Base-by-base conservation (phyloP, 768 basidiomycete species). In the Xerocomellus amylosporus region DNA sequence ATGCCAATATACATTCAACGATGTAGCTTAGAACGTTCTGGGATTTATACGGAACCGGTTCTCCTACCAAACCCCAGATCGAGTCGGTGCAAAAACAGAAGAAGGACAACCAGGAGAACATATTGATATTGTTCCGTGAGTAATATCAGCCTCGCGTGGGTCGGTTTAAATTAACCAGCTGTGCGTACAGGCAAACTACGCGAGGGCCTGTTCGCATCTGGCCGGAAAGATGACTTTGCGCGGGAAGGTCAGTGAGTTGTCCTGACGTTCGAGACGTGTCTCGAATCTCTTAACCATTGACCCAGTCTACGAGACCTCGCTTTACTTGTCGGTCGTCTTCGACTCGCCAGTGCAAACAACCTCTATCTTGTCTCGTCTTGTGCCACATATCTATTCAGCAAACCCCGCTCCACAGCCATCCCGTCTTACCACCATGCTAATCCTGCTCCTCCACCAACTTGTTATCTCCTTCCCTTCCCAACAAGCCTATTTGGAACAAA, bases 81-180 rank as follows among this genome's bases (percentile, higher is more conserved):
- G 63, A 58, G 13, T 53, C 64, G 3, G 64, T 69, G 22, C 63
- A 59, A 38, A 77, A 67, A 55, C 75, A 75, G 45, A 67, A 53
- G 49, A 63, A 77, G 34, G 82, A 88, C 40, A 74, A 74, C 8
- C 83, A 87, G 64, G 82, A 84, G 54, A 90, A 90, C 60, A 69
- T 88, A 10, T 71, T 89, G 28, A 89, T 90, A 33, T 64, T 87
- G n/a, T 84, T 90, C 60, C 79, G 89, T 90, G 58, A 67, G 86
- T 74, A 17, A 15, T 2, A 19, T 20, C 13, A 10, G 9, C 39
- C 56, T 51, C 28, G 17, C 20, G 4, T 22, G 4, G 12, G 34
- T 30, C 6, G 17, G 37, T 49, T n/a, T 48, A 19, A n/a, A 54
- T 42, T 34, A 40, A 50, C 40, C 3, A 38, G 26, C 20, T 45